Evolutionary conservation across 2,329 filamentous ascomycete genomes (phyloP).

Genomic region (Eurotiales sp.): DNA sequence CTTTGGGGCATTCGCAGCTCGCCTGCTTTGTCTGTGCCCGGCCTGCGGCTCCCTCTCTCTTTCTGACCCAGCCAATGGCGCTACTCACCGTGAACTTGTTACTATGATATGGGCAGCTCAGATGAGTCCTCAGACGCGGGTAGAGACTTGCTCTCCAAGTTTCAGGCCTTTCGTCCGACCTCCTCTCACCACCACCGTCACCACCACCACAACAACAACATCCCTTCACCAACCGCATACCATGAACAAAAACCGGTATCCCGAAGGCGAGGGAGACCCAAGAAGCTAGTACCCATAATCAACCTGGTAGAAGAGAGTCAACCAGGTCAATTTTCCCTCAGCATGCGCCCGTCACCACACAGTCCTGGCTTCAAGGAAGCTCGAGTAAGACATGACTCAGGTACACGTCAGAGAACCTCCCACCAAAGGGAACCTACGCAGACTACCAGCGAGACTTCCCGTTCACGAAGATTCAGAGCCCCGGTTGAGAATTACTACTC

Average conservation of each 20-base stretch:
- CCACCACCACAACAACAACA: too few species aligned
- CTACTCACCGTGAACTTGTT: too few species aligned
- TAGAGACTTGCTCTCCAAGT: constrained; percentile 25
- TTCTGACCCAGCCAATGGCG: too few species aligned
- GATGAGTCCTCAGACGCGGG: constrained; percentile 23
- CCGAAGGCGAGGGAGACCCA: constrained; percentile 1
- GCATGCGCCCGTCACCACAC: background rate
- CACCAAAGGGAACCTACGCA: too few species aligned
- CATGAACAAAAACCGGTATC: background rate
- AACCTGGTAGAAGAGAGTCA: background rate
- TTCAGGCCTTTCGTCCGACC: constrained; percentile 16
- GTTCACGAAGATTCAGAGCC: constrained; percentile 25
- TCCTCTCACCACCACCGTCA: background rate
- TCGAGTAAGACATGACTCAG: too few species aligned
- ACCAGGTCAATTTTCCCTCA: background rate
- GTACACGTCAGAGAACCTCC: too few species aligned
- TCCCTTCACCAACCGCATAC: background rate
- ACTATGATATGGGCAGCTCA: constrained; percentile 14
- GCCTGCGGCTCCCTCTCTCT: too few species aligned
- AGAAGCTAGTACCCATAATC: background rate
- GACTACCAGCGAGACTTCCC: constrained; percentile 3
- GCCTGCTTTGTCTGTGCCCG: too few species aligned
- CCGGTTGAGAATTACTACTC: constrained; percentile 32
- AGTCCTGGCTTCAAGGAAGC: too few species aligned
- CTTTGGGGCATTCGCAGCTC: too few species aligned